Evolutionary conservation across 306 rosid genomes (phyloP).

Genomic region (Vachellia pachyceras): DNA sequence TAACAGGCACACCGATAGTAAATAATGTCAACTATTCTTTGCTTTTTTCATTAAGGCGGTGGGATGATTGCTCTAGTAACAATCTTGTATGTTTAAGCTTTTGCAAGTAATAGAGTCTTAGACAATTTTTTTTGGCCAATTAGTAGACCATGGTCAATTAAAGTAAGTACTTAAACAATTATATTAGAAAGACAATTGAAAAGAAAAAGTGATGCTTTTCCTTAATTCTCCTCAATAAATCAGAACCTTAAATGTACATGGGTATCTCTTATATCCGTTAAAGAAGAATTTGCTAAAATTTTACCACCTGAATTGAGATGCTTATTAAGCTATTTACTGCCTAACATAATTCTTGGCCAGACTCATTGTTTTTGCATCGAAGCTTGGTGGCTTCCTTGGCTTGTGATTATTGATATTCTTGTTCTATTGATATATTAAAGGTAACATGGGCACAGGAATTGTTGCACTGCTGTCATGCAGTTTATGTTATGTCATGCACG

Average conservation of each 20-base stretch:
- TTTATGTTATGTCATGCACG: conserved; percentile 30
- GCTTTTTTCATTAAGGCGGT: conserved; percentile 21
- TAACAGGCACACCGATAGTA: conserved; percentile 15
- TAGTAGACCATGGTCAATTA: neutral
- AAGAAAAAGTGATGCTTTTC: neutral
- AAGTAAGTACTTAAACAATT: neutral
- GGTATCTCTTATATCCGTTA: no score
- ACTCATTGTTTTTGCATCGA: conserved; percentile 12
- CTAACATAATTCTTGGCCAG: neutral
- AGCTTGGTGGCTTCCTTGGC: conserved; percentile 13
- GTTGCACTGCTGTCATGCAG: neutral
- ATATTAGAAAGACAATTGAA: neutral
- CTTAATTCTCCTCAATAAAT: conserved; percentile 6
- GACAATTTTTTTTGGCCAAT: neutral
- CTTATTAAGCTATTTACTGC: neutral
- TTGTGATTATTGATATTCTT: neutral
- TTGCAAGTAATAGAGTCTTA: conserved; percentile 11
- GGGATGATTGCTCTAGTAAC: conserved; percentile 14
- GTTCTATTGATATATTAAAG: conserved; percentile 23
- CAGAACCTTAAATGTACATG: conserved; percentile 6
- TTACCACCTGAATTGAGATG: conserved; percentile 10
- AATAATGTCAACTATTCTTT: neutral
- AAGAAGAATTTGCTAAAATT: no score
- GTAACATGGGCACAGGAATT: conserved; percentile 6
- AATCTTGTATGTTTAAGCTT: conserved; percentile 19